These are phyloP conservation scores for Phialophora macrospora DNA, from an alignment of 2,329 filamentous ascomycete genomes.

Conservation along the genomic window DNA sequence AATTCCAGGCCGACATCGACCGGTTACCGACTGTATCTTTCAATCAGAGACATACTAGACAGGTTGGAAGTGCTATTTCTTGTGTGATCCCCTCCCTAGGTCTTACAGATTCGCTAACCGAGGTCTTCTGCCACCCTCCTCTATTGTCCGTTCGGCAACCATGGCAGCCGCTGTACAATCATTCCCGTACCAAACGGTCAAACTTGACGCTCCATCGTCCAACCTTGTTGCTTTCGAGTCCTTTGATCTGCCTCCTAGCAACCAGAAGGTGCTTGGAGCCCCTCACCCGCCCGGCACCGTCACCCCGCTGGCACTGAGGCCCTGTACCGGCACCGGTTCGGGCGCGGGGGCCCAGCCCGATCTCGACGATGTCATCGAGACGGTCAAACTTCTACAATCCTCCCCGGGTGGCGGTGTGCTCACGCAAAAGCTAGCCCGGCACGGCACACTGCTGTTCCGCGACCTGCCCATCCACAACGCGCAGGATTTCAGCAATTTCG, in stretches of 20 bases:
- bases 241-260: constrained; percentile 49
- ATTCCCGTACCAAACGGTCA: constrained; percentile 28
- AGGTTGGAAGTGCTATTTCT: too few relatives aligned
- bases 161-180: constrained; percentile 27
- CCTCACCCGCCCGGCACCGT: constrained; percentile 49
- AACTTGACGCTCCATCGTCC: constrained; percentile 35
- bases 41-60: background rate
- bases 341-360: constrained; percentile 34
- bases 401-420: constrained; percentile 42
- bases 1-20: too few relatives aligned
- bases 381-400: constrained; percentile 48
- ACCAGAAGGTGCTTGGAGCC: constrained; percentile 49
- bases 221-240: constrained; percentile 45
- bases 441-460: constrained; percentile 56
- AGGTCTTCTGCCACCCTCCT: background rate
- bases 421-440: constrained; percentile 50
- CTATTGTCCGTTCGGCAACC: background rate
- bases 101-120: background rate
- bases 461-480: constrained; percentile 53
- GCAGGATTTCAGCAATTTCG: constrained; percentile 55
- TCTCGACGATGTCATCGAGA: constrained; percentile 46
- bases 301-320: constrained; percentile 49
- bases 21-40: too few relatives aligned
- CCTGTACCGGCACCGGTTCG: constrained; percentile 39
- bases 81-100: too few relatives aligned